Base-by-base conservation (phyloP, 345 rosid genomes). In the Draba incana region DNA sequence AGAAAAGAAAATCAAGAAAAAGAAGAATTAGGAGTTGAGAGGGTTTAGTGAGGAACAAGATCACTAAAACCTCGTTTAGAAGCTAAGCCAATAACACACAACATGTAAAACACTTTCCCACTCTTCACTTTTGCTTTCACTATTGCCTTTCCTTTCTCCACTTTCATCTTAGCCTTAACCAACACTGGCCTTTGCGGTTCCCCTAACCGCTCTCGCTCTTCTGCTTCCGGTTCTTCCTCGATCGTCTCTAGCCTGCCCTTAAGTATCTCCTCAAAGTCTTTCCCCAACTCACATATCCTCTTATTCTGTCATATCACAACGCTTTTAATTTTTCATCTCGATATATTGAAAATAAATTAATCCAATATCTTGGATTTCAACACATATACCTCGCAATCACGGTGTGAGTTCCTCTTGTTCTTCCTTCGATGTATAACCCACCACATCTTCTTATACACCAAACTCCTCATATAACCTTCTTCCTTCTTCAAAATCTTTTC, bases 161-260 rank as follows among this genome's bases (percentile, higher is more conserved):
- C 74, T 47, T 39, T 74, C 33, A 67, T 28, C 68, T 59, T 74
- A 44, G 73, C 73, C 64, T 67, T 74, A 28, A 25, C 57, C 59
- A 74, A n/a, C 50, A 75, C 41, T 53, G 68, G 66, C 60, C 38
- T 74, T 39, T 50, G 62, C 2, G 69, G 68, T 39, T 75, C 71
- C 28, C 60, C 57, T 38, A 63, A 24, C 61, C 60, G 10, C 52
- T 62, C 52, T 55, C 69, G 42, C 50, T 64, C 73, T 50, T 75
- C 79, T 49, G 33, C 79, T 57, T 75, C 79, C 0, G 79, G 79
- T 62, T 75, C 79, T 39, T 75, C 75, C 13, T 75, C 75, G 50
- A 75, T 75, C 1, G 79, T 75, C 75, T 75, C 79, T 42, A 75
- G 69, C 61, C 70, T 75, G 37, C 79, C 75, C n/a, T 68, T 69